Percentiles rank a stretch among this genome's conserved stretches.
These are phyloP conservation scores for Ilex paraguariensis DNA, from an alignment of 305 asterid genomes.

Conservation along the genomic window DNA sequence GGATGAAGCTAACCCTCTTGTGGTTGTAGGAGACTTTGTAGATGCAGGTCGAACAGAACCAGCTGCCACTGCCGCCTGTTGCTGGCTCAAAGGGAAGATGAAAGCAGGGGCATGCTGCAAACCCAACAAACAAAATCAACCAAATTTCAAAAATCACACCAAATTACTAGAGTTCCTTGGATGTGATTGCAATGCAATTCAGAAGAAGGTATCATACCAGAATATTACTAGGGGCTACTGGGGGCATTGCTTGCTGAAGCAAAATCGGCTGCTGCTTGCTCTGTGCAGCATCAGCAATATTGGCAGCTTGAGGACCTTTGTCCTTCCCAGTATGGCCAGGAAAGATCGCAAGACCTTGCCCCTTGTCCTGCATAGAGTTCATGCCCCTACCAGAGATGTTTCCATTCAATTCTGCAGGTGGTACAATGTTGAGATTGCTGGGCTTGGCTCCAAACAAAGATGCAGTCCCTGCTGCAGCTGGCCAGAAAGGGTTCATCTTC, in stretches of 20 bases:
- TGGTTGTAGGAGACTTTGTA: conserved; percentile 31
- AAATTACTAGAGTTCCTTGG: no score
- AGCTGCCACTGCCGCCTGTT: conserved; percentile 58
- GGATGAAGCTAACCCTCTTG: conserved; percentile 30
- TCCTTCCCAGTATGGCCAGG: conserved; percentile 55
- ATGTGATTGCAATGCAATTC: neutral
- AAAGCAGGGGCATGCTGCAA: conserved; percentile 73
- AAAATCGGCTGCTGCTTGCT: conserved; percentile 71
- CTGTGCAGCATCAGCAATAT: conserved; percentile 52
- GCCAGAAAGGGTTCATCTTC: conserved; percentile 83
- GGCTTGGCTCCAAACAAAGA: conserved; percentile 46
- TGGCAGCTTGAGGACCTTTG: conserved; percentile 48
- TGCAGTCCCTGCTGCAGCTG: conserved; percentile 58
- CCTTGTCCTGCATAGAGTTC: conserved; percentile 49
- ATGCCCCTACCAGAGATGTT: conserved; percentile 35
- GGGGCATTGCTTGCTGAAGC: conserved; percentile 82
- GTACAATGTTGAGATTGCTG: conserved; percentile 46
- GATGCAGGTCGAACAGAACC: conserved; percentile 47
- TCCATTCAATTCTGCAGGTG: conserved; percentile 47
- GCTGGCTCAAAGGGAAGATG: conserved; percentile 88
- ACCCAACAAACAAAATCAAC: conserved; percentile 5
- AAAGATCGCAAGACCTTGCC: conserved; percentile 31
- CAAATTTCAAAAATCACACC: neutral
- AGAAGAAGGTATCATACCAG: conserved; percentile 38
- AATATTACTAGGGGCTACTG: conserved; percentile 69